Evolutionary conservation across 108 stramenopile species (phyloP).

Genomic region (Skeletonema grethae): DNA sequence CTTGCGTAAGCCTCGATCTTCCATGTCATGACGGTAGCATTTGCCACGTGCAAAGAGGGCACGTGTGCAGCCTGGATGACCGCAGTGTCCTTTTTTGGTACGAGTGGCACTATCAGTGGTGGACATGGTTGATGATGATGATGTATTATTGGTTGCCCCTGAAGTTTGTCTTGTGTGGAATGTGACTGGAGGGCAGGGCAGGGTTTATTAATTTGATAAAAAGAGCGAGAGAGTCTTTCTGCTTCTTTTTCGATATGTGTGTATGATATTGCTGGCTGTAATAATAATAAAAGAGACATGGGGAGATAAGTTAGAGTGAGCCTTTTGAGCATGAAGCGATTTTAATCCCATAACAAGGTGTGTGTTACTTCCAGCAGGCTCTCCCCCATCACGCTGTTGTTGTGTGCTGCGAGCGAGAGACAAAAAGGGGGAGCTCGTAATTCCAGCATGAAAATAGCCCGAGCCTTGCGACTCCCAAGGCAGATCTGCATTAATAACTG

Average conservation of each 20-base stretch:
- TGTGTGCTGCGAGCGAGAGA: too few relatives aligned
- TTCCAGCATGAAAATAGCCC: too few relatives aligned
- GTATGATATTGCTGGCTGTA: neutral
- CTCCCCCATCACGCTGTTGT: too few relatives aligned
- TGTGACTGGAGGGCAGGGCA: too few relatives aligned
- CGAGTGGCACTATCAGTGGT: neutral
- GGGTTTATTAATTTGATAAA: neutral
- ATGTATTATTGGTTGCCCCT: neutral
- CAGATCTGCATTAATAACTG: neutral
- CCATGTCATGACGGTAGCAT: slow-evolving; percentile 7
- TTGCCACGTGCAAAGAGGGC: neutral
- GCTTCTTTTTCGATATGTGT: neutral
- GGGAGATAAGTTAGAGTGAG: neutral
- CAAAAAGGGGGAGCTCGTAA: too few relatives aligned
- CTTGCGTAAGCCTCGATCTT: slow-evolving; percentile 4
- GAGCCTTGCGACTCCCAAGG: too few relatives aligned
- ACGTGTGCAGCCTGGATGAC: neutral
- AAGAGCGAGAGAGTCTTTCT: neutral
- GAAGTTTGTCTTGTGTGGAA: neutral
- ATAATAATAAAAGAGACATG: neutral
- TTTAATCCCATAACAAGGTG: neutral
- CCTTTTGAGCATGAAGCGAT: neutral
- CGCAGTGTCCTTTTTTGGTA: slow-evolving; percentile 3
- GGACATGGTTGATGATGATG: neutral
- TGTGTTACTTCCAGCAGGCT: neutral